Base-by-base conservation (phyloP, 2,329 filamentous ascomycete species). In the Hysterium pulicare region DNA sequence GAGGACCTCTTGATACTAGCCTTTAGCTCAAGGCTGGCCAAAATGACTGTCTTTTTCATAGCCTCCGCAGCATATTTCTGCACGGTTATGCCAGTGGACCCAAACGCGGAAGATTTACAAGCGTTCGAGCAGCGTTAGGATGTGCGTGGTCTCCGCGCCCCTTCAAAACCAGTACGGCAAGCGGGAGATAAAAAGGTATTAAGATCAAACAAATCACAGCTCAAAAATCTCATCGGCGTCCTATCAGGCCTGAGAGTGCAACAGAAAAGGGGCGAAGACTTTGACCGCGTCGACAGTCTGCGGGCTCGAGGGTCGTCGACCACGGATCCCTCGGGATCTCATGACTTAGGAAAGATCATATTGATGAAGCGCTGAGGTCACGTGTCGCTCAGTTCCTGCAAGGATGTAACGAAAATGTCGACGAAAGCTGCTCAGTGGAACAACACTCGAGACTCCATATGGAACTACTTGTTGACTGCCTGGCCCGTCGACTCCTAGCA, bases 1-100 rank as follows among this genome's bases (percentile, higher is more conserved):
- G 16, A 40, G 19, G 22, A 33, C 13, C 28, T 40, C 16, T 19
- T 22, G 19, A 33, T 15, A 13, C 19, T 40, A 23, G 38, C 28
- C 22, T 40, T 33, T 22, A 30, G 26, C 28, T 30, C 34, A 33
- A 7, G 19, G 38, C 13, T 6, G 24, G 28, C 5, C n/a, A 20
- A 7, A 33, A 40, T 22, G 38, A 40, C 38, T n/a, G 16, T 17
- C 38, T 40, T 30, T 40, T 40, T 19, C 38, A 33, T n/a, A 10
- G 24, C 13, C 38, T 33, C 24, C 38, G 24, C 19, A 33, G 19
- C 24, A 40, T 40, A 17, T 33, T 30, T 19, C 38, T 40, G 33
- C 15, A 30, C 38, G 23, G 38, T 16, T 11, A 30, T 30, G 10
- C 38, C 38, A 7, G 19, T 33, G 19, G 24, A 32, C 13, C 10